phyloP scores from a whole-genome alignment of 345 rosid genomes.

The Ailanthus altissimus region DNA sequence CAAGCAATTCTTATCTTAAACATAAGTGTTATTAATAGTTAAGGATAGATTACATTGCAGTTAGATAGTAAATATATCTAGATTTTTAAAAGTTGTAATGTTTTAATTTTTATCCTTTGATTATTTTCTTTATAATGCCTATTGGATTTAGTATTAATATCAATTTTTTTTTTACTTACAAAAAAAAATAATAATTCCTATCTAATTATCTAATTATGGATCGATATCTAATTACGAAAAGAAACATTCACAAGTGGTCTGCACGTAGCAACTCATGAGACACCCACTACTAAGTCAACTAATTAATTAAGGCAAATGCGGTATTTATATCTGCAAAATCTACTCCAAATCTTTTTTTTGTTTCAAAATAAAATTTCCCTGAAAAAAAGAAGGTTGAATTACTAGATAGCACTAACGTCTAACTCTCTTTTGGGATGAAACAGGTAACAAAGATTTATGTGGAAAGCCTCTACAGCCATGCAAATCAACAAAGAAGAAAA shows the following conservation, averaged over 20 bases:
- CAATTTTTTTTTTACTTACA: too few species aligned
- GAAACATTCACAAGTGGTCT: not conserved
- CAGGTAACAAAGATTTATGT: slow-evolving; percentile 70
- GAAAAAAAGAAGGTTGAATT: too few species aligned
- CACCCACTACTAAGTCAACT: not conserved
- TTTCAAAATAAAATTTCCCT: too few species aligned
- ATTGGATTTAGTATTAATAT: too few species aligned
- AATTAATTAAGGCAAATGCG: too few species aligned
- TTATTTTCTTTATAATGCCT: too few species aligned
- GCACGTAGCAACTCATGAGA: not conserved
- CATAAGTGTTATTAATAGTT: too few species aligned
- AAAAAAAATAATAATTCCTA: not conserved
- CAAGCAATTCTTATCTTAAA: not conserved
- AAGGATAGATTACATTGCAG: too few species aligned
- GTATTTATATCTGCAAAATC: too few species aligned
- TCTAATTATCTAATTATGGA: not conserved
- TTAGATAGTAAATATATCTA: too few species aligned
- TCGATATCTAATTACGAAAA: not conserved
- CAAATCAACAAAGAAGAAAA: slow-evolving; percentile 39
- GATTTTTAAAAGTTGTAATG: too few species aligned
- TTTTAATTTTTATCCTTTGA: too few species aligned
- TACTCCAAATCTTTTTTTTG: not conserved
- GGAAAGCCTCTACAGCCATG: slow-evolving; percentile 73
- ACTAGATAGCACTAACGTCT: not conserved
- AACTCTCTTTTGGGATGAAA: not conserved